Base-by-base conservation (phyloP, 257 asterid genomes). In the Solanum piurae region DNA sequence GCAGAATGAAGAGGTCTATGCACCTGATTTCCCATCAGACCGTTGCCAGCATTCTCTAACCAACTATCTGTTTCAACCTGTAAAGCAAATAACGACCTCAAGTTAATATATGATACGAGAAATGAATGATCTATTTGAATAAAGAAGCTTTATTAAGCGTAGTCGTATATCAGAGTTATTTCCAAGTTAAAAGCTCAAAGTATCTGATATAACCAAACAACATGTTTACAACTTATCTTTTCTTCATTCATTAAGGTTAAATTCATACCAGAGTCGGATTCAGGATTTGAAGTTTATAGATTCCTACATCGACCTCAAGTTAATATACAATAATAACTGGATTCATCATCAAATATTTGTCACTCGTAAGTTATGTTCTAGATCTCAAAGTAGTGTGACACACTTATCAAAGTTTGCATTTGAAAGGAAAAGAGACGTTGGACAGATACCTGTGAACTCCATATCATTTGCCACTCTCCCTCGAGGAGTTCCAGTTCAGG, bases 21-120 rank as follows among this genome's bases (percentile, higher is more conserved):
- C 74, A 95, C 99, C 98, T 96, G 99, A 86, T 87, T 92, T 88
- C 98, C 99, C 98, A 96, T 93, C 68, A 95, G 93, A 85, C 99
- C 98, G 77, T 96, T 96, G 21, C 95, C 93, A 49, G 99, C 98
- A 93, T 96, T 96, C 93, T 96, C 98, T 86, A 96, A 89, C 98
- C 99, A 95, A 89, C 99, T 96, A 89, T 96, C 98, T 0, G 99
- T 96, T 89, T 89, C 98, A 88, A 93, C 95, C 99, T 96, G 92
- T 25, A 85, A 87, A 37, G 23, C 5, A 33, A 21, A 25, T n/a
- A 68, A 14, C 38, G 11, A 11, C 72, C 72, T n/a, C 74, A 68
- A 68, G 74, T 68, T 64, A 64, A 68, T 68, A 25, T 68, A 68
- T 68, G 74, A 27, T 27, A 68, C 13, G 2, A 71, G 58, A n/a